Base-by-base conservation (phyloP, 106 monocot genomes). In the Platanthera zijinensis region DNA sequence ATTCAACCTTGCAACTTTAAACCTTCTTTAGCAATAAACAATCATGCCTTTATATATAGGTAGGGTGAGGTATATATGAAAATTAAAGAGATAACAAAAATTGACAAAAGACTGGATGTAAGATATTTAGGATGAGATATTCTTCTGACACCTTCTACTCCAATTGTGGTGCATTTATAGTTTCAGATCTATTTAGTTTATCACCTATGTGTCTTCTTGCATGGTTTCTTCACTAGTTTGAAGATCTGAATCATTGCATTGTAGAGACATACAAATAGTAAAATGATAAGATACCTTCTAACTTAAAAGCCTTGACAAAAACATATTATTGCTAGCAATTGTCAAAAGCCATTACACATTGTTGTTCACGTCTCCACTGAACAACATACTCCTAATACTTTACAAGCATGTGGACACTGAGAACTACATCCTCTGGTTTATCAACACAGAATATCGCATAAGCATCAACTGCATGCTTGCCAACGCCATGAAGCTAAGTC, bases 381-480 rank as follows among this genome's bases (percentile, higher is more conserved):
- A 72, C 10, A 7, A 84, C 71, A 72, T 62, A 80, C 8, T 78
- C 80, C 90, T 86, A 90, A 61, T 90, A 90, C 9, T 84, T 56
- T 70, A 80, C 57, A 71, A 90, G 80, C 74, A 80, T 87, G 56
- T 90, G 84, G 63, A 87, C 90, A 18, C 74, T 13, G 13, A 86
- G 90, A 15, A 75, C 54, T 19, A 90, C 84, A 17, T 80, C 80
- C 10, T 79, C 78, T 21, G 82, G 76, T 68, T 73, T 87, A 6
- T 87, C 87, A 10, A 46, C 80, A 78, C 87, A 87, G 30, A 87
- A 90, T 75, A 87, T 90, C 1, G 90, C 90, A 74, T 90, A 87
- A 8, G 87, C 90, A 90, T 90, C 90, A 71, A 84, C 90, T 6
- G 87, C 90, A 76, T 90, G 80, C 89, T 89, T 89, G 75, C 82